These are phyloP conservation scores for Aspergillus ibericus DNA, from an alignment of 2,329 filamentous ascomycete genomes.

Conservation along the genomic window DNA sequence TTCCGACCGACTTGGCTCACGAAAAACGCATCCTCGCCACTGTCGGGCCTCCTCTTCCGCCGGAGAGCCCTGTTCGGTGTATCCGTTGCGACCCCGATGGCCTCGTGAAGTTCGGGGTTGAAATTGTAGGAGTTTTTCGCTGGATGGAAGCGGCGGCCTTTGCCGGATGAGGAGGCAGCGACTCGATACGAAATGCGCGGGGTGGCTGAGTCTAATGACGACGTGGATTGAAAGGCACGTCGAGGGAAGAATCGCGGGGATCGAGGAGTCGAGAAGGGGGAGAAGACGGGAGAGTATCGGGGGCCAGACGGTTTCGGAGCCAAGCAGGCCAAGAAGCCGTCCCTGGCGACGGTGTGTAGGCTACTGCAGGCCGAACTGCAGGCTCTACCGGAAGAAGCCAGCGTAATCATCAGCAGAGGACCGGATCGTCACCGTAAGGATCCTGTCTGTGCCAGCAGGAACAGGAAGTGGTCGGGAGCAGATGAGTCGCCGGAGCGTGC, in stretches of 20 bases:
- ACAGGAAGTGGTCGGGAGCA: neutral
- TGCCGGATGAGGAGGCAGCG: slow-evolving; percentile 73
- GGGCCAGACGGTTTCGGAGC: slow-evolving; percentile 9
- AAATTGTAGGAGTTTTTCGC: slow-evolving; percentile 71
- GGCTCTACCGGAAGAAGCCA: slow-evolving; percentile 32
- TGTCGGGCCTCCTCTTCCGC: slow-evolving; percentile 67
- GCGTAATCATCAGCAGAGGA: slow-evolving; percentile 33
- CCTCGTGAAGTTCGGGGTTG: slow-evolving; percentile 51
- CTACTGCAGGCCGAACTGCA: slow-evolving; percentile 36
- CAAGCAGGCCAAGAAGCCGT: slow-evolving; percentile 20
- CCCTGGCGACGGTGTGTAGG: slow-evolving; percentile 29
- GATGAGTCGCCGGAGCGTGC: neutral
- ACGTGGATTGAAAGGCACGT: slow-evolving; percentile 32
- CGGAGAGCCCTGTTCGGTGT: slow-evolving; percentile 53
- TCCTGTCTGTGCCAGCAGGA: slow-evolving; percentile 14
- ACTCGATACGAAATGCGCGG: slow-evolving; percentile 64
- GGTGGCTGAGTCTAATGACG: slow-evolving; percentile 28
- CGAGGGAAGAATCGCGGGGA: slow-evolving; percentile 5
- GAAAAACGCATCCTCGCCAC: slow-evolving; percentile 96
- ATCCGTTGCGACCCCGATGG: slow-evolving; percentile 36
- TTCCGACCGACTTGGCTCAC: slow-evolving; percentile 74
- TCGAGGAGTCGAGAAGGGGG: slow-evolving; percentile 6
- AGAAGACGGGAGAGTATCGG: slow-evolving; percentile 13
- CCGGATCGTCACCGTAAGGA: slow-evolving; percentile 21
- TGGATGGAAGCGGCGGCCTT: slow-evolving; percentile 67